Evolutionary conservation across 106 monocot genomes (phyloP), one percentile per base, ranked within the genome.

Genomic region (Narthecium ossifragum): DNA sequence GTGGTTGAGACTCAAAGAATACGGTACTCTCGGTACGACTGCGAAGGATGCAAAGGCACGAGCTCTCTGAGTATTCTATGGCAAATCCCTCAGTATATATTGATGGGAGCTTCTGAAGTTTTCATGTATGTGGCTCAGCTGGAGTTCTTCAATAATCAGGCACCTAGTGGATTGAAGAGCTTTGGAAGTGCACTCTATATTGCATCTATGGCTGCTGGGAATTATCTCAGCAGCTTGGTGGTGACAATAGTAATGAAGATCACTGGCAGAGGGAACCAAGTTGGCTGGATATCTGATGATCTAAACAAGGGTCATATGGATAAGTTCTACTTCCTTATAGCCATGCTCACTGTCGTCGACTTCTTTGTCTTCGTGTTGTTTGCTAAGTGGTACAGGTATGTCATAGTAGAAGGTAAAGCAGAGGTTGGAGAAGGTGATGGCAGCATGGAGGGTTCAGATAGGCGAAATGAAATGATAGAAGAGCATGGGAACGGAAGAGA

Each of bases 141-240:
- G 43, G 82, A 83, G 40, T 83, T 83, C 64, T 83, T 83, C 78
- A 83, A 83, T 36, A 10, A 59, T 9, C 65, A 83, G 62, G 54
- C 62, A 22, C 82, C 82, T 25, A 70, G 78, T 15, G 73, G 73
- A 22, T 45, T 82, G 34, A 82, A 77, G 53, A 77, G 81, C 73
- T 77, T 82, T 33, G 81, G 69, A 4, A 77, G 81, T 55, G 81
- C 81, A 5, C 61, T 82, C 27, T 73, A 49, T 40, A 28, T 73
- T 21, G 63, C 81, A 39, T 76, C 76, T 1, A 73, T 82, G 63
- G 62, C 81, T 20, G 47, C 59, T 6, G 81, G 81, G 53, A 77
- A 46, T 43, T 82, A 65, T 26, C 21, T 62, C 3, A 82, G 82
- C 27, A 63, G 59, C 53, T 33, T 70, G 15, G 18, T 82, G 2